These are phyloP conservation scores for Penicillium alfredii DNA, from an alignment of 495 filamentous ascomycete genomes.

Conservation along the genomic window DNA sequence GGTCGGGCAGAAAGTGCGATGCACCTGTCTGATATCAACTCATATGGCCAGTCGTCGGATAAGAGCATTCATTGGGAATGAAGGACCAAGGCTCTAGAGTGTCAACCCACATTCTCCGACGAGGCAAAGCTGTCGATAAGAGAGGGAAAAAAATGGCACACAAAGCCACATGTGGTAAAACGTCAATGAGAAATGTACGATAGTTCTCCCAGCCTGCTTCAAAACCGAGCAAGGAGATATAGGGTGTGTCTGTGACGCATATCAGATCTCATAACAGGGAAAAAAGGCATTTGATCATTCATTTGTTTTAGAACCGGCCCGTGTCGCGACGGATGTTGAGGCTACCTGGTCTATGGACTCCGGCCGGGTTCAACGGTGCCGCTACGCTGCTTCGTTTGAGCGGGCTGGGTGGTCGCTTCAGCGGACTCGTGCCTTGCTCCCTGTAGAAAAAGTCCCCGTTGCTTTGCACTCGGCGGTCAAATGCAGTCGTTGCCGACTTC, in stretches of 20 bases:
- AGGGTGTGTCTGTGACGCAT: slow-evolving; percentile 2
- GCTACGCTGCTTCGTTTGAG: slow-evolving; percentile 40
- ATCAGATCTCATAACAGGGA: background rate
- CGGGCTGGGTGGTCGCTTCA: slow-evolving; percentile 37
- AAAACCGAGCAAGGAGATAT: too few relatives aligned
- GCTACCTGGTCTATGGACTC: slow-evolving; percentile 21
- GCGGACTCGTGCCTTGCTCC: slow-evolving; percentile 32
- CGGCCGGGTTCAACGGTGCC: slow-evolving; percentile 25
- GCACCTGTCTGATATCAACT: background rate
- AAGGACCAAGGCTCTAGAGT: too few relatives aligned
- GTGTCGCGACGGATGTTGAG: slow-evolving; percentile 31
- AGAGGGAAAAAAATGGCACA: slow-evolving; percentile 4
- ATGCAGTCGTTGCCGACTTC: slow-evolving; percentile 50
- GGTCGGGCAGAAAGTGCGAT: slow-evolving; percentile 5
- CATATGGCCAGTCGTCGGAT: too few relatives aligned
- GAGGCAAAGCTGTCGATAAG: slow-evolving; percentile 11
- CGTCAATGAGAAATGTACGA: slow-evolving; percentile 9
- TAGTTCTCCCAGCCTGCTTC: too few relatives aligned
- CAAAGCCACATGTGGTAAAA: slow-evolving; percentile 5
- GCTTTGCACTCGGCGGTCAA: slow-evolving; percentile 34
- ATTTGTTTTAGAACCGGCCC: slow-evolving; percentile 29
- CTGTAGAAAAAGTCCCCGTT: slow-evolving; percentile 35
- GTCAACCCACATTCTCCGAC: slow-evolving; percentile 10
- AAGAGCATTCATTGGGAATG: too few relatives aligned
- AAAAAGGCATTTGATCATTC: slow-evolving; percentile 7